Percentiles rank a stretch among this genome's conserved stretches.
Conservation (phyloP, 2,329 filamentous ascomycete species). For the Paracoccidioides lutzii region DNA sequence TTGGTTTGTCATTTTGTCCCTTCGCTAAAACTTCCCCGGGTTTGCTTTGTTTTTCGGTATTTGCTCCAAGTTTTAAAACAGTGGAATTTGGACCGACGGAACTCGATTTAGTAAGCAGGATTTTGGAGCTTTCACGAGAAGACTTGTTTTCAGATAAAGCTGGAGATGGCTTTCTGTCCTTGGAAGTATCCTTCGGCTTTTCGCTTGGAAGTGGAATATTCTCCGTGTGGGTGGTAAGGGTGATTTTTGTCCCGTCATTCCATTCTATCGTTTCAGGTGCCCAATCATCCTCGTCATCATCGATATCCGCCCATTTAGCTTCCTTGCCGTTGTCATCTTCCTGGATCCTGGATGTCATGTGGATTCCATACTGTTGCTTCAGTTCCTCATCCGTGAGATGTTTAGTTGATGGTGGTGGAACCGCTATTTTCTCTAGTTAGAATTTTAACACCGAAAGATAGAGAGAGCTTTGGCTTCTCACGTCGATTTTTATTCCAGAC, state of each 20-base stretch:
- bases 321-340: conserved; percentile 50
- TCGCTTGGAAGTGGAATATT: conserved; percentile 13
- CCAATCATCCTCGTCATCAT: conserved; percentile 58
- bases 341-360: conserved; percentile 52
- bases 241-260: conserved; percentile 57
- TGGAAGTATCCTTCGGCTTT: conserved; percentile 13
- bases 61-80: conserved; percentile 36
- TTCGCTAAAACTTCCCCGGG: conserved; percentile 33
- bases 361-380: conserved; percentile 56
- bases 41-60: conserved; percentile 34
- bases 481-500: conserved; percentile 59
- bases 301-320: conserved; percentile 56
- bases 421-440: conserved; percentile 25
- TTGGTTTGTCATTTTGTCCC: conserved; percentile 41
- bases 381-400: conserved; percentile 56
- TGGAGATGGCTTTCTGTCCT: conserved; percentile 15
- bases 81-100: conserved; percentile 39
- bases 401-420: conserved; percentile 45
- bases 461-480: conserved; percentile 20
- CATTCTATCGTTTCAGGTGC: conserved; percentile 55
- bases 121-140: conserved; percentile 16
- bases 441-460: background rate
- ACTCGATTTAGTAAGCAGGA: conserved; percentile 23
- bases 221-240: conserved; percentile 36
- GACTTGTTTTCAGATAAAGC: conserved; percentile 2